Conservation (phyloP, 1,139 yeast species). For the Candida smagusa region DNA sequence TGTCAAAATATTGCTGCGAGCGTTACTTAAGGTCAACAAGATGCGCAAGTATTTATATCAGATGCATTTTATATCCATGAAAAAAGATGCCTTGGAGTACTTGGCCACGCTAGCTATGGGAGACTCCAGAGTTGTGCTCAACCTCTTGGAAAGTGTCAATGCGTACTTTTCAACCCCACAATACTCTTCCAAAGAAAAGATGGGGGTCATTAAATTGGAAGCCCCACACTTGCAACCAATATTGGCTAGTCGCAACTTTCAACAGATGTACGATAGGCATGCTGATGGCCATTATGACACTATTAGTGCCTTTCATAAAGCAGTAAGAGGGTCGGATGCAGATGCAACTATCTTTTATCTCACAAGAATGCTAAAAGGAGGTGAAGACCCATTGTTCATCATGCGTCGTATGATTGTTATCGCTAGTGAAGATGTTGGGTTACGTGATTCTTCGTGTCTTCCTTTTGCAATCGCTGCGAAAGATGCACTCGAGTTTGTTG, state of each 20-base stretch:
- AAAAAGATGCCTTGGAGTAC: conserved; percentile 59
- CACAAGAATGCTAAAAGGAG: conserved; percentile 83
- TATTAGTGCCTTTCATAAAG: conserved; percentile 90
- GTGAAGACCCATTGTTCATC: conserved; percentile 92
- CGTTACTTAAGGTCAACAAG: conserved; percentile 58
- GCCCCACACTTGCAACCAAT: conserved; percentile 38
- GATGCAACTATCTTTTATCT: conserved; percentile 88
- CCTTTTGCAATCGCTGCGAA: conserved; percentile 87
- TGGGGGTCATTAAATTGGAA: conserved; percentile 29
- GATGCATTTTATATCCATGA: conserved; percentile 48
- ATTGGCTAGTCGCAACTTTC: conserved; percentile 38
- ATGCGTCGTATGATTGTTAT: conserved; percentile 89
- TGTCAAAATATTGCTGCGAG: conserved; percentile 57
- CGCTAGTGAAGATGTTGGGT: conserved; percentile 88
- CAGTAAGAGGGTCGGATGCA: conserved; percentile 82
- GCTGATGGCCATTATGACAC: conserved; percentile 95
- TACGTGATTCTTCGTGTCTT: conserved; percentile 75
- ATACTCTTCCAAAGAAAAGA: conserved; percentile 20
- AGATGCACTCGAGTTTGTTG: conserved; percentile 87
- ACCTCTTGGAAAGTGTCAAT: conserved; percentile 57
- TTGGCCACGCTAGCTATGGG: conserved; percentile 83
- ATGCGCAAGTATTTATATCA: conserved; percentile 43
- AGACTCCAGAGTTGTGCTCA: conserved; percentile 82
- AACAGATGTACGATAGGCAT: conserved; percentile 73
- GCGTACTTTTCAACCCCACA: conserved; percentile 39